Percentiles rank a stretch among this genome's conserved stretches.
Conservation (phyloP, 2,329 filamentous ascomycete genomes). For the Aspergillus costaricaensis region DNA sequence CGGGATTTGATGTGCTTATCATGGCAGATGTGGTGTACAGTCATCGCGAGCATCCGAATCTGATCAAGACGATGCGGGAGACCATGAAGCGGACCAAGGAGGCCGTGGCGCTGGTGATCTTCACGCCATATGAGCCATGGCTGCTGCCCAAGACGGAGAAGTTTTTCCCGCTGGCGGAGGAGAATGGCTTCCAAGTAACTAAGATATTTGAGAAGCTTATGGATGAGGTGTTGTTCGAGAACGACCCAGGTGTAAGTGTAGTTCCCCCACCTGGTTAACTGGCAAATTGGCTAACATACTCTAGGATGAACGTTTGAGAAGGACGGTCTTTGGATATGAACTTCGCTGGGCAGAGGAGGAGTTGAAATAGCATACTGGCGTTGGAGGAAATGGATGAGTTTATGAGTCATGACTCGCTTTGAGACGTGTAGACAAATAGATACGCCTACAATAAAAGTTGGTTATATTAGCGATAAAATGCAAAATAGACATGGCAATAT, state of each 20-base stretch:
- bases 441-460: too few relatives aligned
- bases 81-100: conserved; percentile 61
- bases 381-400: too few relatives aligned
- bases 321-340: conserved; percentile 79
- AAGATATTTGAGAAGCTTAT: conserved; percentile 80
- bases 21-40: conserved; percentile 90
- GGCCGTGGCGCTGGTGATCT: conserved; percentile 79
- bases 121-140: conserved; percentile 93
- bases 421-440: too few relatives aligned
- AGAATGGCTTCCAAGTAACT: conserved; percentile 71
- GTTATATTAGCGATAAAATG: too few relatives aligned
- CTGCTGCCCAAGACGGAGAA: conserved; percentile 78
- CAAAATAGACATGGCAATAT: too few relatives aligned
- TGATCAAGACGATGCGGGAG: conserved; percentile 70
- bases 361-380: conserved; percentile 19
- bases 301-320: conserved; percentile 73
- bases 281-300: conserved; percentile 16
- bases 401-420: too few relatives aligned
- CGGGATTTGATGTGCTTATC: conserved; percentile 75
- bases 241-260: conserved; percentile 71
- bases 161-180: conserved; percentile 78
- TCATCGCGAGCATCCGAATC: conserved; percentile 79
- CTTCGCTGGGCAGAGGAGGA: conserved; percentile 62
- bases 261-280: background rate
- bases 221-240: conserved; percentile 85